Evolutionary conservation across 305 asterid genomes (phyloP), one percentile per base, ranked within the genome.

Genomic region (Fraxinus sp.): DNA sequence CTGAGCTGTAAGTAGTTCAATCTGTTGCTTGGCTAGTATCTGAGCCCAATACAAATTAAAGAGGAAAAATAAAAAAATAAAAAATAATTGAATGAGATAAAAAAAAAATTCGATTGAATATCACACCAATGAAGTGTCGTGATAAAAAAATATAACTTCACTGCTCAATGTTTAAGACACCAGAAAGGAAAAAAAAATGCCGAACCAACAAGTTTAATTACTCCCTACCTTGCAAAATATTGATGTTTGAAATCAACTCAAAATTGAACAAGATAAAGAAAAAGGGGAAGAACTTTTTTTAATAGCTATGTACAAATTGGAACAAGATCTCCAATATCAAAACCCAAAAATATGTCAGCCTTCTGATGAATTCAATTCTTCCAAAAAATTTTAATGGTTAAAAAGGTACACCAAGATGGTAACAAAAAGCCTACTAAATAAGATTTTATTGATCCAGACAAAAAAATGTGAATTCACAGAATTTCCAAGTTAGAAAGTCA

Each of bases 1-100:
- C 83, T 87, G 90, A 32, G 92, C 86, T 22, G 93, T 90, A 20
- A 87, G 87, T 75, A 85, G 79, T 78, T 89, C 92, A 52, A 90
- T 87, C 82, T 86, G 90, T 84, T 87, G 90, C 82, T 89, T 86
- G 77, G 91, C 90, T 70, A 81, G 81, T 57, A 90, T 86, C 92
- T 90, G 87, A 59, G 2, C 16, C 37, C 39, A 80, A 72, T 39
- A 75, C 33, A 24, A 66, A 75, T 9, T 22, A 62, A 79, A 22
- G 35, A 43, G 16, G 13, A 11, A 73, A 80, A 80, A n/a, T n/a
- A n/a, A 74, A 43, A 57, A 59, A 68, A 72, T 79, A 80, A 78
- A 33, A 37, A 62, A 46, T 76, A 43, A 16, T 30, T 74, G 22
- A 41, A 72, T 36, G n/a, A 35, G 52, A 20, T 26, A 73, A 52